Conservation (phyloP, 768 basidiomycete species). For the Trichaptum fuscoviolaceum region DNA sequence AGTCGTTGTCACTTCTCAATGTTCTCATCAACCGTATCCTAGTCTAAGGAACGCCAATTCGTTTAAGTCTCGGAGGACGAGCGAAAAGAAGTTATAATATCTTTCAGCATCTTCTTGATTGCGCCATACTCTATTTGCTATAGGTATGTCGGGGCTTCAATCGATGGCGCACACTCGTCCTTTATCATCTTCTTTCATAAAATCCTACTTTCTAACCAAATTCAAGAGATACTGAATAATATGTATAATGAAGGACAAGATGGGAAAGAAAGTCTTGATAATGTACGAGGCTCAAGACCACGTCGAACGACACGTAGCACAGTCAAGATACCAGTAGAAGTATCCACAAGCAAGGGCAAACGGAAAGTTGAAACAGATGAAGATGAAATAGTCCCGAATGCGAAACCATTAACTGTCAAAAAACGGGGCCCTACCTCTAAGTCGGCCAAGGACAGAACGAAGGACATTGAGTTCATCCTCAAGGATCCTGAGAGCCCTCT, state of each 20-base stretch:
- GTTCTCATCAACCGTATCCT: no score
- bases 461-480: slow-evolving; percentile 35
- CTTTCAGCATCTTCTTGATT: no score
- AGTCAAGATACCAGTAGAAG: not conserved
- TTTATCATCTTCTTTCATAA: not conserved
- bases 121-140: no score
- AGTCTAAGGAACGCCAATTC: no score
- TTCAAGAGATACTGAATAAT: not conserved
- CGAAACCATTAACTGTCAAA: not conserved
- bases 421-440: not conserved
- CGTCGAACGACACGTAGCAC: not conserved
- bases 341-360: not conserved
- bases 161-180: no score
- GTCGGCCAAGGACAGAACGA: slow-evolving; percentile 4
- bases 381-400: not conserved
- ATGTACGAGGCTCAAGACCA: not conserved
- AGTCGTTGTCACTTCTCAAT: no score
- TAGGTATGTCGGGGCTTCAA: not conserved
- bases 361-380: not conserved
- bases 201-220: not conserved
- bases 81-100: no score
- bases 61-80: no score
- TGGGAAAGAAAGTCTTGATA: not conserved
- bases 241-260: not conserved
- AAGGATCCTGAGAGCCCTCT: slow-evolving; percentile 45